Conservation (phyloP, 352 stramenopile species). For the Phytopythium boreale region DNA sequence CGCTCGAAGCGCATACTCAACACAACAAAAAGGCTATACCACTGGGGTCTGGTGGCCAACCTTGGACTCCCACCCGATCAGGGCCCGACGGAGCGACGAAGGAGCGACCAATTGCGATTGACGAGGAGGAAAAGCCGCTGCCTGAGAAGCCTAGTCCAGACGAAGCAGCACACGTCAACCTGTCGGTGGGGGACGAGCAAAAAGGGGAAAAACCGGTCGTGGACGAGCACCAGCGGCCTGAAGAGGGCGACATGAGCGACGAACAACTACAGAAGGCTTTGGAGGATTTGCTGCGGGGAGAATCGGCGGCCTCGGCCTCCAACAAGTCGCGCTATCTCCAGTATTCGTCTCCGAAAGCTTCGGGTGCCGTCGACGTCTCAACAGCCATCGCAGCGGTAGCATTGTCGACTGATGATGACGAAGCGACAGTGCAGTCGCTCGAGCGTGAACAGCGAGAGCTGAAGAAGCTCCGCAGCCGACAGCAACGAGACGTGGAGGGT, state of each 20-base stretch:
- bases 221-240: neutral
- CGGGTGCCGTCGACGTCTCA: neutral
- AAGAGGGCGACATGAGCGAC: constrained; percentile 11
- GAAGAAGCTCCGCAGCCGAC: constrained; percentile 73
- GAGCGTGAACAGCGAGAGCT: constrained; percentile 63
- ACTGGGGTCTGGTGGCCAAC: neutral
- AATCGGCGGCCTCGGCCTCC: constrained; percentile 18
- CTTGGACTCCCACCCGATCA: constrained; percentile 1
- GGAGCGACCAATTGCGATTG: constrained; percentile 7
- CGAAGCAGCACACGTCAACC: neutral
- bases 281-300: constrained; percentile 28
- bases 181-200: constrained; percentile 11
- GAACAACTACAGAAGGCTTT: constrained; percentile 31
- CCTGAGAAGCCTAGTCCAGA: neutral
- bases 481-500: constrained; percentile 89
- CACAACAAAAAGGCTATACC: constrained; percentile 24
- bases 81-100: neutral
- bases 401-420: constrained; percentile 12
- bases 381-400: constrained; percentile 6
- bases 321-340: constrained; percentile 40
- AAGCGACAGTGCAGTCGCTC: constrained; percentile 32
- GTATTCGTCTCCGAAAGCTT: constrained; percentile 18
- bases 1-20: constrained; percentile 59
- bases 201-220: constrained; percentile 4
- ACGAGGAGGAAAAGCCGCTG: neutral